A percentile compares a stretch with the other conserved stretches of the same genome.
phyloP scores from a whole-genome alignment of 2,329 filamentous ascomycete genomes.

The Chaetomiaceae sp. region DNA sequence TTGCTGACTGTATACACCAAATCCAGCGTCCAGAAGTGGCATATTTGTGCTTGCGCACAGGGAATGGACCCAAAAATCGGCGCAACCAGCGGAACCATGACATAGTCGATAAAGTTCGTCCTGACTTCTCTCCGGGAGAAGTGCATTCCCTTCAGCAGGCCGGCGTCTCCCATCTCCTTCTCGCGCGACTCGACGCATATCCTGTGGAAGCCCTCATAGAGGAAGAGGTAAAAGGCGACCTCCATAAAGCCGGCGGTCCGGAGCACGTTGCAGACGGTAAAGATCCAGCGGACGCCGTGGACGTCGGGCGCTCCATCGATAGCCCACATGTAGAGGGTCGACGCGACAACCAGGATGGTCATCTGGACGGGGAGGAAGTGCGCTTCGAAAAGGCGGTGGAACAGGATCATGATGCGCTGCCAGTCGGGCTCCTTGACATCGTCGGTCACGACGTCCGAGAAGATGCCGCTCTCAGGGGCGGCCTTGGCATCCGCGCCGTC shows the following conservation, averaged over 20 bases:
- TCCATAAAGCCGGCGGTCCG: slow-evolving; percentile 58
- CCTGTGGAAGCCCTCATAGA: slow-evolving; percentile 65
- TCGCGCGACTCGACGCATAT: slow-evolving; percentile 56
- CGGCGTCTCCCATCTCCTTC: slow-evolving; percentile 61
- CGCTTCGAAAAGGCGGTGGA: slow-evolving; percentile 67
- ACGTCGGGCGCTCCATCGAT: slow-evolving; percentile 48
- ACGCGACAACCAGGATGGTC: slow-evolving; percentile 58
- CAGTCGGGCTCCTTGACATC: slow-evolving; percentile 49
- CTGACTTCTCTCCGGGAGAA: slow-evolving; percentile 56
- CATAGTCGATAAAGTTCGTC: slow-evolving; percentile 57
- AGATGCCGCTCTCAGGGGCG: slow-evolving; percentile 46
- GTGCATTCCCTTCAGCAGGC: slow-evolving; percentile 59
- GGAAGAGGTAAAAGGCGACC: slow-evolving; percentile 57
- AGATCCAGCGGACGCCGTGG: slow-evolving; percentile 53
- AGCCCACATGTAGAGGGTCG: slow-evolving; percentile 54
- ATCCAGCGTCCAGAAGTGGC: slow-evolving; percentile 65
- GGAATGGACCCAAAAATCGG: slow-evolving; percentile 65
- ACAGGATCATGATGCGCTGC: slow-evolving; percentile 53
- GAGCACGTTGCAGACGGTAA: slow-evolving; percentile 54
- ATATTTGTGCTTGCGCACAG: slow-evolving; percentile 61
- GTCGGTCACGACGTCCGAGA: slow-evolving; percentile 50
- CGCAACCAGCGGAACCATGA: slow-evolving; percentile 62
- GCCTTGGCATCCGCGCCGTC: slow-evolving; percentile 37
- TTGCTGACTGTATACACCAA: slow-evolving; percentile 68
- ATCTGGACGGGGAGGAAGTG: slow-evolving; percentile 68